Evolutionary conservation across 306 rosid genomes (phyloP).

Genomic region (Adenanthera pavonina): DNA sequence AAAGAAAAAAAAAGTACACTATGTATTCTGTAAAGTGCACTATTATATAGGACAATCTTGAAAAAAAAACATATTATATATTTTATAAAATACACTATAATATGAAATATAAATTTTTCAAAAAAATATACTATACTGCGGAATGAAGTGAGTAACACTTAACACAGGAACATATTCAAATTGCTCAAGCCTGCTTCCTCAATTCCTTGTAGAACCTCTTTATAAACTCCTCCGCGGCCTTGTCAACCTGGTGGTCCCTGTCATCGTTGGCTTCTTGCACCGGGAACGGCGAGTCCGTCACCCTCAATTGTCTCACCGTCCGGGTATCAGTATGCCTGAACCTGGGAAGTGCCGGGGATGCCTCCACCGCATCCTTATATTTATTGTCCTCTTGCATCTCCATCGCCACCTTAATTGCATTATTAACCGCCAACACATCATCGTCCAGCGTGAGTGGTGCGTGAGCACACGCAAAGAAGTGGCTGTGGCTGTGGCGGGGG

Average conservation of each 20-base stretch:
- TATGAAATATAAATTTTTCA: no score
- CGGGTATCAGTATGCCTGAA: slow-evolving; percentile 56
- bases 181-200: slow-evolving; percentile 45
- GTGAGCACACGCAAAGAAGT: slow-evolving; percentile 62
- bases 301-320: slow-evolving; percentile 70
- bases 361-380: slow-evolving; percentile 14
- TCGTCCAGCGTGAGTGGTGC: slow-evolving; percentile 60
- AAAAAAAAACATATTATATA: no score
- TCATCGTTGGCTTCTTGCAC: slow-evolving; percentile 52
- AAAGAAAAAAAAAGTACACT: no score
- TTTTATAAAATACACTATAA: no score
- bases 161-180: background rate
- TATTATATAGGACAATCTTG: no score
- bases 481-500: slow-evolving; percentile 12
- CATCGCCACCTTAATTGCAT: slow-evolving; percentile 53
- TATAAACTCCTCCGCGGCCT: slow-evolving; percentile 86
- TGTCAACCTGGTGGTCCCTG: slow-evolving; percentile 60
- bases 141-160: no score
- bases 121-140: no score
- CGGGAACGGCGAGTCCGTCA: slow-evolving; percentile 91
- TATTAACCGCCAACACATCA: slow-evolving; percentile 45
- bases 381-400: slow-evolving; percentile 54
- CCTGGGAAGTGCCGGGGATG: slow-evolving; percentile 68
- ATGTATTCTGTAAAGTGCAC: no score
- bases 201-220: slow-evolving; percentile 70